Conservation (phyloP, 768 basidiomycete genomes). For the Dentipellis sp. region DNA sequence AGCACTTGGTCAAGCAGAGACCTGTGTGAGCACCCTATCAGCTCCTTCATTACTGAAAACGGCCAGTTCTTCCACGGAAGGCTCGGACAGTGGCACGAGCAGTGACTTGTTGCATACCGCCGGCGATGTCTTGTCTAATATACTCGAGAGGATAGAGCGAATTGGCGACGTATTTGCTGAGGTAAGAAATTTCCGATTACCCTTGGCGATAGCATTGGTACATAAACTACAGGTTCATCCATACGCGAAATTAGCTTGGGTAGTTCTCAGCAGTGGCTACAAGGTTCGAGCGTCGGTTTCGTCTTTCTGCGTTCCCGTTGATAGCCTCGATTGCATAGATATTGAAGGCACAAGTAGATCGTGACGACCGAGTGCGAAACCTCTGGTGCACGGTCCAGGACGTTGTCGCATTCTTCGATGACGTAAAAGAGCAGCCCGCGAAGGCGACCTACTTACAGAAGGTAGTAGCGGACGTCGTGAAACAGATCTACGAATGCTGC, state of each 20-base stretch:
- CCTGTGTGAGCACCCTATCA: background rate
- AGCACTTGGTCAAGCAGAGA: background rate
- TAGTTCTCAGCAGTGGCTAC: background rate
- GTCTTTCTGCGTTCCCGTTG: background rate
- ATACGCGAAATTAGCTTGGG: background rate
- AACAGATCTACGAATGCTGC: background rate
- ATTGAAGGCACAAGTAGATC: background rate
- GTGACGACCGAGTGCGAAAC: background rate
- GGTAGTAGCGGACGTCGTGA: background rate
- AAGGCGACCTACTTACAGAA: background rate
- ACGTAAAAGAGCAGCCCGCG: background rate
- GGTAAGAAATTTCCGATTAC: background rate
- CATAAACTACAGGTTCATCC: background rate
- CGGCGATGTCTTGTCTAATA: background rate
- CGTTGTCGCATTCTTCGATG: background rate
- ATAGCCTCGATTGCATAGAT: background rate
- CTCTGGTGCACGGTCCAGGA: background rate
- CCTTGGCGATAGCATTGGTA: background rate
- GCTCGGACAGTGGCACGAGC: background rate
- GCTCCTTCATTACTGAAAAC: background rate
- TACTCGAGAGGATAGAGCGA: background rate
- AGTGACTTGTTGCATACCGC: background rate
- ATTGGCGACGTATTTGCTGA: background rate
- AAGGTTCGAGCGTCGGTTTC: background rate
- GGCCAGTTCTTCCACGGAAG: background rate